Conservation (phyloP, 768 basidiomycete species). For the Naganishia friedmannii region DNA sequence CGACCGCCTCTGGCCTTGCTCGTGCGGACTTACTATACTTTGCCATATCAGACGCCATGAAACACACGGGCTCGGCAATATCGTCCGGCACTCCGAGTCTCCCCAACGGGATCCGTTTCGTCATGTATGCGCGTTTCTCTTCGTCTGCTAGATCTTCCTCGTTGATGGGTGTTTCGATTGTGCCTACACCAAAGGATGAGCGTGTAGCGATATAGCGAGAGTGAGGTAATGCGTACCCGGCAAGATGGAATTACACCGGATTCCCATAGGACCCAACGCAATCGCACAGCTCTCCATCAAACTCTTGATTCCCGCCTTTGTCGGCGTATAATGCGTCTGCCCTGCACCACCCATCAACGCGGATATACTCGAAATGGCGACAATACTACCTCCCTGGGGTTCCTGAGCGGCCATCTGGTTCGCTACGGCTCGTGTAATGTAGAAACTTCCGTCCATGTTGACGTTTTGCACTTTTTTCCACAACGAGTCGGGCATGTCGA, state of each 20-base stretch:
- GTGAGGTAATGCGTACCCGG: constrained; percentile 52
- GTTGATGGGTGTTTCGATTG: constrained; percentile 74
- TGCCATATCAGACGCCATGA: constrained; percentile 69
- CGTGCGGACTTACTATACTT: constrained; percentile 59
- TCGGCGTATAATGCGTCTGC: constrained; percentile 76
- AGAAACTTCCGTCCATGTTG: constrained; percentile 75
- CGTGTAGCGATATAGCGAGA: background rate
- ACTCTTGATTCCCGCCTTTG: constrained; percentile 72
- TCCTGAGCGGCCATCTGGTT: constrained; percentile 64
- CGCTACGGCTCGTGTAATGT: constrained; percentile 61
- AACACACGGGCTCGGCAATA: constrained; percentile 70
- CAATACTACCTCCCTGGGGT: constrained; percentile 70
- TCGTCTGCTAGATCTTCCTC: constrained; percentile 66
- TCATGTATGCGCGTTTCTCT: constrained; percentile 63
- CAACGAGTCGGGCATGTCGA: constrained; percentile 64
- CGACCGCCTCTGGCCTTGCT: too few species aligned
- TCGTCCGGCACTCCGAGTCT: constrained; percentile 70
- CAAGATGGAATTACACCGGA: constrained; percentile 60
- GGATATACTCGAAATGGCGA: constrained; percentile 74
- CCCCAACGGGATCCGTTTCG: constrained; percentile 64
- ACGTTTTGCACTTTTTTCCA: constrained; percentile 68
- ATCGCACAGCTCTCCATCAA: constrained; percentile 78
- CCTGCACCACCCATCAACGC: constrained; percentile 72
- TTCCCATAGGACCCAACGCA: constrained; percentile 71
- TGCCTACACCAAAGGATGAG: constrained; percentile 54